A percentile compares a stretch with the other conserved stretches of the same genome.
phyloP scores from a whole-genome alignment of 768 basidiomycete genomes.

The Boletus patriciae region DNA sequence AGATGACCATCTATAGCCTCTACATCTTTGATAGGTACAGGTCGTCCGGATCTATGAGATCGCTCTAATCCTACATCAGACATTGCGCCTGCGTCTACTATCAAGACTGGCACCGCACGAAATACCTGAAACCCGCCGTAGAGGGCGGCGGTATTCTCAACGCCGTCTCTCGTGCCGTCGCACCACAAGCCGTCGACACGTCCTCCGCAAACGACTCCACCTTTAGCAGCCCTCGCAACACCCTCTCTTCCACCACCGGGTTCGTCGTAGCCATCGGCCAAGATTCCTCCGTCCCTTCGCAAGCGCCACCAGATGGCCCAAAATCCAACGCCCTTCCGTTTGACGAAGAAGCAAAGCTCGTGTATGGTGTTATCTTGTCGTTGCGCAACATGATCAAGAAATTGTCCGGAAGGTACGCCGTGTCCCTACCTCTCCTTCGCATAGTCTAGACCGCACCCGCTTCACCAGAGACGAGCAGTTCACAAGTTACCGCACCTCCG shows the following conservation, averaged over 20 bases:
- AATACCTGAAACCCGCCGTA: conserved; percentile 67
- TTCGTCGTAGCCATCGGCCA: conserved; percentile 62
- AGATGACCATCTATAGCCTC: conserved; percentile 87
- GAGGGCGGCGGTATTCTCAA: conserved; percentile 74
- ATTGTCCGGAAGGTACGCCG: conserved; percentile 67
- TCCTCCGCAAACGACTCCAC: conserved; percentile 37
- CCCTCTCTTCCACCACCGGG: conserved; percentile 62
- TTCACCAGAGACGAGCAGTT: conserved; percentile 81
- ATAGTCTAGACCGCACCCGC: neutral
- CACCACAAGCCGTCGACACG: conserved; percentile 33
- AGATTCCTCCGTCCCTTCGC: conserved; percentile 38
- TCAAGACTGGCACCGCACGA: conserved; percentile 90
- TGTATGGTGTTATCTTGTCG: conserved; percentile 93
- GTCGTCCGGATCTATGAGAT: neutral
- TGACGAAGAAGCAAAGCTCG: conserved; percentile 96
- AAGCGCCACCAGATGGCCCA: conserved; percentile 17
- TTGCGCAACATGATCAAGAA: conserved; percentile 95
- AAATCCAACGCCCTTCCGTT: conserved; percentile 68
- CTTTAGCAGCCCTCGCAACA: conserved; percentile 63
- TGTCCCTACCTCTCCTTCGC: neutral
- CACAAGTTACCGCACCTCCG: conserved; percentile 84
- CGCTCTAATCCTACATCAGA: conserved; percentile 40
- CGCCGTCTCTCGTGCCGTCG: conserved; percentile 75
- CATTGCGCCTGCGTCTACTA: conserved; percentile 94
- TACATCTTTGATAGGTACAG: conserved; percentile 87